phyloP scores from a whole-genome alignment of 2,329 filamentous ascomycete genomes.

The Colletotrichum sidae region DNA sequence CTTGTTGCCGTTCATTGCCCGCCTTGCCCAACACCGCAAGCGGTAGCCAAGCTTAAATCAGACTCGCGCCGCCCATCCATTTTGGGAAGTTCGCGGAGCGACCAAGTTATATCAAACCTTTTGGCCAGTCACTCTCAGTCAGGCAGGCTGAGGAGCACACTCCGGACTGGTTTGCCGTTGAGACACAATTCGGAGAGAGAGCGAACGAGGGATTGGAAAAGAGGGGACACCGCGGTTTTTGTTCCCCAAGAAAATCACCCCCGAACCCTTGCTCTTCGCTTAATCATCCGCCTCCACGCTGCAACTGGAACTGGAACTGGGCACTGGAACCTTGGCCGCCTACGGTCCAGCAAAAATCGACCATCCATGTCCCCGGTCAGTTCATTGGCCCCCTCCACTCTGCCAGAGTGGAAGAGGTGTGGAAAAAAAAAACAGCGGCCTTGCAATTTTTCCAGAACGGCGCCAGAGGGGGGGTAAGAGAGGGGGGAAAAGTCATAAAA shows the following conservation, averaged over 20 bases:
- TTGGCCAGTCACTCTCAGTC: not conserved
- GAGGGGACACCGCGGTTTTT: conserved; percentile 19
- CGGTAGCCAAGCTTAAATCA: conserved; percentile 16
- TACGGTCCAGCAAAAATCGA: not conserved
- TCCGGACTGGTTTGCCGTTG: conserved; percentile 9
- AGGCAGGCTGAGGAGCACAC: not conserved
- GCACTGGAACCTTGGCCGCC: conserved; percentile 17
- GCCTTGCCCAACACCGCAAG: conserved; percentile 18
- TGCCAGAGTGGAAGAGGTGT: not conserved
- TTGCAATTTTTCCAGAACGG: conserved; percentile 32
- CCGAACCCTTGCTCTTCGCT: conserved; percentile 29
- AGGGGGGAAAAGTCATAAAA: conserved; percentile 36
- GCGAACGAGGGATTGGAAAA: not conserved
- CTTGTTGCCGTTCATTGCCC: not conserved
- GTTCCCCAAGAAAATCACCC: conserved; percentile 16
- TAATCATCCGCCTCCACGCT: conserved; percentile 33
- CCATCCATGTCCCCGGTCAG: conserved; percentile 28
- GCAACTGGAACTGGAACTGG: conserved; percentile 4
- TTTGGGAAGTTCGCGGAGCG: not conserved
- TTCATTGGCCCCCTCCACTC: conserved; percentile 12
- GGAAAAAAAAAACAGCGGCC: conserved; percentile 26
- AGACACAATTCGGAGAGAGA: conserved; percentile 5
- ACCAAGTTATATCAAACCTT: not conserved
- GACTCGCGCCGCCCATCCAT: conserved; percentile 1
- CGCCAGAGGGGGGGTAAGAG: conserved; percentile 7